phyloP scores from a whole-genome alignment of 192 early-diverging fungal genomes.

The Backusella australiensis region DNA sequence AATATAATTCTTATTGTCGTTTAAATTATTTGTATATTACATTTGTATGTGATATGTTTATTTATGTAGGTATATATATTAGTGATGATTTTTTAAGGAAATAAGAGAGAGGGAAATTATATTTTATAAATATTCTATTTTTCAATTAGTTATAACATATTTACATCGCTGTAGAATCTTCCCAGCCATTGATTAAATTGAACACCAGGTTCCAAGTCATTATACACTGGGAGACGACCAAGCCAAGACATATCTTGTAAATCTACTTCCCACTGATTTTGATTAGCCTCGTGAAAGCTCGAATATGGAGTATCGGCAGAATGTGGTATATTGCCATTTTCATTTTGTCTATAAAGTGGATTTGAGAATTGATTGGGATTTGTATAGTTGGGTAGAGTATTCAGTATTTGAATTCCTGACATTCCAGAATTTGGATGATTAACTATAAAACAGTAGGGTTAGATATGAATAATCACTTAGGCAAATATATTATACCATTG shows the following conservation, averaged over 20 bases:
- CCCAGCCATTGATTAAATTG: slow-evolving; percentile 17
- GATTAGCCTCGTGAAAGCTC: background rate
- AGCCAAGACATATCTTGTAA: slow-evolving; percentile 13
- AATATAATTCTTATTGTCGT: background rate
- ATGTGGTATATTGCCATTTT: slow-evolving; percentile 1
- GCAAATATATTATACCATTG: background rate
- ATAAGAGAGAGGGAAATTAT: background rate
- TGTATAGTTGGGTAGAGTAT: slow-evolving; percentile 13
- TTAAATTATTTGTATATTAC: too few relatives aligned
- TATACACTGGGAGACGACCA: slow-evolving; percentile 16
- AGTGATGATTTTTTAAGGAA: background rate
- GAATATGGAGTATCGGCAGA: background rate
- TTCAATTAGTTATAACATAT: background rate
- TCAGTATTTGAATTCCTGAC: slow-evolving; percentile 15
- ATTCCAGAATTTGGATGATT: slow-evolving; percentile 9
- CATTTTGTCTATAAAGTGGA: background rate
- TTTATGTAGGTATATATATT: background rate
- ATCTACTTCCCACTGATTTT: slow-evolving; percentile 12
- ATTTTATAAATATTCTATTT: background rate
- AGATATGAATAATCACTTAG: background rate
- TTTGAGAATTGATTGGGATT: background rate
- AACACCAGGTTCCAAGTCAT: slow-evolving; percentile 8
- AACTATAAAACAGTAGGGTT: background rate
- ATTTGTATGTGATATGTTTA: background rate
- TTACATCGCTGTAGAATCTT: slow-evolving; percentile 11